These are phyloP conservation scores for Epichloe amarillans DNA, from an alignment of 2,329 filamentous ascomycete species.

Conservation along the genomic window DNA sequence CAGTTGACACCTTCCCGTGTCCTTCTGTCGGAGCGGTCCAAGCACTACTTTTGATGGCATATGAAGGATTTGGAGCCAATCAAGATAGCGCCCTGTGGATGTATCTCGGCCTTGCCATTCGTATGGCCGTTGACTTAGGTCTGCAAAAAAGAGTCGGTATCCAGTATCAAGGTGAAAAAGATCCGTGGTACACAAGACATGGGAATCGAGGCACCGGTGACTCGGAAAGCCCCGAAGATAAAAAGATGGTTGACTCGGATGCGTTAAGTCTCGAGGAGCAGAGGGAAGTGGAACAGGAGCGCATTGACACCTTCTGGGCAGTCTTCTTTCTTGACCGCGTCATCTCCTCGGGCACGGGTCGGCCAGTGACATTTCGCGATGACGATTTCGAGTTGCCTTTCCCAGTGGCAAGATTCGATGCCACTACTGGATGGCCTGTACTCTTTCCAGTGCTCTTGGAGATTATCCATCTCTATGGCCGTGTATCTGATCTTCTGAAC, in stretches of 20 bases:
- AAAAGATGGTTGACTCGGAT: conserved; percentile 27
- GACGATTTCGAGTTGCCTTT: conserved; percentile 75
- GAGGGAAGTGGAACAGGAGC: conserved; percentile 61
- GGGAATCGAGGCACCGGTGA: conserved; percentile 25
- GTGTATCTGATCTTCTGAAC: conserved; percentile 74
- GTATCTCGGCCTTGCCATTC: conserved; percentile 79
- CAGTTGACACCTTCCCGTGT: conserved; percentile 71
- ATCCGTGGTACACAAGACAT: conserved; percentile 34
- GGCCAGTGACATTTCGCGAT: conserved; percentile 71
- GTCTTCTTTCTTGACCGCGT: conserved; percentile 79
- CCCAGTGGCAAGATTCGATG: conserved; percentile 34
- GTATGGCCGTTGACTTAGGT: conserved; percentile 68
- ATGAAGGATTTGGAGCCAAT: conserved; percentile 78
- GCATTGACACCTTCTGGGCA: conserved; percentile 80
- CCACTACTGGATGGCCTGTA: conserved; percentile 55
- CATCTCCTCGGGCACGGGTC: conserved; percentile 75
- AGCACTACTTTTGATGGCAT: conserved; percentile 70
- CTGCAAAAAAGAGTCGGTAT: conserved; percentile 76
- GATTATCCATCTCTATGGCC: conserved; percentile 75
- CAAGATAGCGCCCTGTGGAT: conserved; percentile 88
- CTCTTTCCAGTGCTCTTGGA: conserved; percentile 70
- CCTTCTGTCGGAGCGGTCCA: conserved; percentile 76
- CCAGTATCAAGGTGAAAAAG: conserved; percentile 41
- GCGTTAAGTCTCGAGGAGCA: conserved; percentile 36
- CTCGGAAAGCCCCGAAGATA: conserved; percentile 25